Base-by-base conservation (phyloP, 2,329 filamentous ascomycete genomes). In the Hypomyces rosellus region DNA sequence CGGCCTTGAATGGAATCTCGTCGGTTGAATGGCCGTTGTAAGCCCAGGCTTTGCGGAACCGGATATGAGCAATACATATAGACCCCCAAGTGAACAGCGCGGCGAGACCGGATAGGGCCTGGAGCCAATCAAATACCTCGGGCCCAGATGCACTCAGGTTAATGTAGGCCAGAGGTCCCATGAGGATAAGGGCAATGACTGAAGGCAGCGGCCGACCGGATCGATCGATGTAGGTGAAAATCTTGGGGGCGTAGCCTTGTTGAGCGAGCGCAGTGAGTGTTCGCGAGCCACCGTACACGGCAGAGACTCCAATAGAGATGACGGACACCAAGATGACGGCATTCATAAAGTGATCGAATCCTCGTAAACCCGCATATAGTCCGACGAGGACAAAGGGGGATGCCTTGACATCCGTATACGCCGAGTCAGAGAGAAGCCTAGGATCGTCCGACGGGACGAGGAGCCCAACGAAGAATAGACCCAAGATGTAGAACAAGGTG, bases 21-120 rank as follows among this genome's bases (percentile, higher is more conserved):
- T 85, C 80, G 4, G 84, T 63, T 2, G 71, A 74, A 58, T 78
- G 80, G 20, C 81, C 81, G 50, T 84, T 74, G 14, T 66, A 61
- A 18, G 63, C 65, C 82, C 82, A 86, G 0, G 81, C 83, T 4
- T 61, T 55, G 36, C 83, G 81, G 75, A 85, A 86, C n/a, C 82
- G 81, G 57, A 86, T 83, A 59, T 86, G 82, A 1, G 79, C 76
- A 15, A 82, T 63, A 62, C 81, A 84, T 58, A 86, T 84, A 42
- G 77, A 81, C 18, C 74, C 80, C 82, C 82, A 86, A 14, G 81
- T 80, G 64, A 85, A 85, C 41, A 86, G 73, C 20, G 80, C 75
- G 12, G 77, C 76, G 2, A 86, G 74, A 48, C 80, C 82, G 3
- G 81, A 84, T 12, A 86, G 69, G 5, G 82, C 78, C 22, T 81